Evolutionary conservation across 305 asterid species (phyloP).

Genomic region (Solanum aculeatissimum): DNA sequence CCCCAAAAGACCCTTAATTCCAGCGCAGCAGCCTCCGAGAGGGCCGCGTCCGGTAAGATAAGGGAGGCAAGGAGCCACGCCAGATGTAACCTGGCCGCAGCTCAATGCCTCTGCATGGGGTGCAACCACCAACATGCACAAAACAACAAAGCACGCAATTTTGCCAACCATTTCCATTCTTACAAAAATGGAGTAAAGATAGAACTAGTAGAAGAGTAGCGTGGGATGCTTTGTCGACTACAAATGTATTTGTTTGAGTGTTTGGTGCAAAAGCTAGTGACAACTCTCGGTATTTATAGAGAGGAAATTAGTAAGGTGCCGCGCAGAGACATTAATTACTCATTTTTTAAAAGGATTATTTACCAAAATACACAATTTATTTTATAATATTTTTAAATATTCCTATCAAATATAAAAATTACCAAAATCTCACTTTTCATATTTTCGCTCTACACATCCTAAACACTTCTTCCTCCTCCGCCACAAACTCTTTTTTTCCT

Average conservation of each 20-base stretch:
- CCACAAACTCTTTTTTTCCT: too few species aligned
- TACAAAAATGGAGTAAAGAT: background rate
- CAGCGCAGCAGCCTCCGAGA: background rate
- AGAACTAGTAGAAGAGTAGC: background rate
- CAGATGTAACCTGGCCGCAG: background rate
- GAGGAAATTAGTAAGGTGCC: background rate
- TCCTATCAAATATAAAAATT: too few species aligned
- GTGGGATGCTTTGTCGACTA: background rate
- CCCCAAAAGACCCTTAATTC: background rate
- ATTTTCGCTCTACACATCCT: too few species aligned
- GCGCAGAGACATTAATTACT: too few species aligned
- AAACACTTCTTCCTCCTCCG: too few species aligned
- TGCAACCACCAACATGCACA: background rate
- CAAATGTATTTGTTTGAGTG: background rate
- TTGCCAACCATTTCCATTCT: background rate
- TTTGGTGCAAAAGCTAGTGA: background rate
- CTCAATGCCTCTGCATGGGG: slow-evolving; percentile 6
- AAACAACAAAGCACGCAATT: background rate
- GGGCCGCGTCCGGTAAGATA: background rate
- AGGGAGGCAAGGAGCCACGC: background rate
- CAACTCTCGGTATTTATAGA: background rate
- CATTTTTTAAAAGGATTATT: too few species aligned
- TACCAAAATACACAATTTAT: too few species aligned
- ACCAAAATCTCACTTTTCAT: too few species aligned
- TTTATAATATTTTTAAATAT: too few species aligned